Evolutionary conservation across 208 protist genomes (phyloP), one percentile per base, ranked within the genome.

Genomic region (Leishmania lainsoni): DNA sequence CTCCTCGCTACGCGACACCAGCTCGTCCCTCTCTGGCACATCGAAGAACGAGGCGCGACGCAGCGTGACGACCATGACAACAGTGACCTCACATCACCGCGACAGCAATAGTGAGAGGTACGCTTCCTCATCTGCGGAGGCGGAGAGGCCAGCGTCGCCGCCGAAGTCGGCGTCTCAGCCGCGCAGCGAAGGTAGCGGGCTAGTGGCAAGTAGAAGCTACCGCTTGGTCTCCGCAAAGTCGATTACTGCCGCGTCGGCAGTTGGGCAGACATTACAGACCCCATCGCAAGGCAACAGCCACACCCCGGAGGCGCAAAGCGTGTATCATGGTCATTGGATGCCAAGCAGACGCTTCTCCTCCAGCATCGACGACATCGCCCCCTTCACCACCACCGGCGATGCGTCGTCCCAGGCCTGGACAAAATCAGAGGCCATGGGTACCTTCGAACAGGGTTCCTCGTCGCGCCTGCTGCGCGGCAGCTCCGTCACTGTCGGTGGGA

Each of bases 81-180:
- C 32, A 17, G 52, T 0, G 29, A 42, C 51, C 22, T 35, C 54
- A 9, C 49, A 76, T 48, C 45, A 35, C 17, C 63, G 76, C 45
- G 20, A 76, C 70, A 54, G 58, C 39, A 76, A 65, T 26, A 65
- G 75, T 5, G 81, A 71, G 0, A 48, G 75, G 17, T 39, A 80
- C 58, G 76, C 75, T 3, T 59, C 81, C 4, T 80, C 69, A 9
- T 84, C 69, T n/a, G 77, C 45, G 16, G 81, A 84, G 63, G 32
- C 69, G n/a, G 75, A 69, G 39, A 17, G 26, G 51, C 72, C 51
- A 14, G 48, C 51, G 32, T 52, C 14, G 51, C 29, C 10, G 42
- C 45, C 39, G 45, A 26, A 32, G n/a, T 12, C 72, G 51, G 14
- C n/a, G 32, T 39, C 52, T 45, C 72, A 6, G 2, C 16, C 32